Evolutionary conservation across 2,329 filamentous ascomycete species (phyloP).

Genomic region (Aureobasidium sp.): DNA sequence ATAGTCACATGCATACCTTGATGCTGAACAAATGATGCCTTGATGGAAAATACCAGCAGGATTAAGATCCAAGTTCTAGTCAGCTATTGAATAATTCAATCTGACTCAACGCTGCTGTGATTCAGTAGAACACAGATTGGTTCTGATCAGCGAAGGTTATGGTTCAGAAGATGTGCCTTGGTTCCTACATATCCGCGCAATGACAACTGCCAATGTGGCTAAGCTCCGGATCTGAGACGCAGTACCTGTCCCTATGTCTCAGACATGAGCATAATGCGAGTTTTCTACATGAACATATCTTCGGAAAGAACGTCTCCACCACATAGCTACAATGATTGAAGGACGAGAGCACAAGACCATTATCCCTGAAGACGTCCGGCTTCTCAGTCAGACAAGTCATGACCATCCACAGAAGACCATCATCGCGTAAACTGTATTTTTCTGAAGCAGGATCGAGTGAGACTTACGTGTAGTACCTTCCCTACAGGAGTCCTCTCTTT

Average conservation of each 20-base stretch:
- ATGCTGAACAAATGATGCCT: background rate
- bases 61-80: background rate
- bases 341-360: background rate
- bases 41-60: background rate
- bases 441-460: background rate
- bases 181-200: background rate
- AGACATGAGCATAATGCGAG: background rate
- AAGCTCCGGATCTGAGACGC: background rate
- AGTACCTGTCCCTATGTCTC: background rate
- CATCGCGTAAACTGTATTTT: background rate
- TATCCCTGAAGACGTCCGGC: background rate
- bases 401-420: background rate
- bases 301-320: background rate
- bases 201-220: background rate
- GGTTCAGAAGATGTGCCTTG: background rate
- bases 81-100: background rate
- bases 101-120: background rate
- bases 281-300: background rate
- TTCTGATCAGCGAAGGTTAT: background rate
- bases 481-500: background rate
- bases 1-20: background rate
- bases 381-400: background rate
- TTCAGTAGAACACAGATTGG: background rate
- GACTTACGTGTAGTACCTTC: background rate
- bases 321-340: background rate